Percentiles rank a stretch among this genome's conserved stretches.
These are phyloP conservation scores for Trichoderma sp. DNA, from an alignment of 2,329 filamentous ascomycete species.

Conservation along the genomic window DNA sequence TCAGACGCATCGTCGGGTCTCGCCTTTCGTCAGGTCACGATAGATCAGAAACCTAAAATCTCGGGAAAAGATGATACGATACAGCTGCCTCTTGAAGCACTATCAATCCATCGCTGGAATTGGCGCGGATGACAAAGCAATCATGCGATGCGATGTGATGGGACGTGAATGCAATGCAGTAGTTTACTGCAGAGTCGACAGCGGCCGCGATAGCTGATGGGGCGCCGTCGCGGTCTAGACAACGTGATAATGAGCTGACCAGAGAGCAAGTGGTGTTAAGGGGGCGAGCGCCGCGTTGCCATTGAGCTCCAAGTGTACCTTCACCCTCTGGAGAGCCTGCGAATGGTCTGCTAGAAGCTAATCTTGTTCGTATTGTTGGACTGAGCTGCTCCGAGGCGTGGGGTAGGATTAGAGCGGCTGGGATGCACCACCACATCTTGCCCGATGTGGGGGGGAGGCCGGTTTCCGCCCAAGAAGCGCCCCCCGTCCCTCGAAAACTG, in stretches of 20 bases:
- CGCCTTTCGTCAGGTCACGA: background rate
- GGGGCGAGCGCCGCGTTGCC: background rate
- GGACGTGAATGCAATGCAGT: background rate
- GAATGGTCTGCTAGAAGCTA: background rate
- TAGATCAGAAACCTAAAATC: conserved; percentile 1
- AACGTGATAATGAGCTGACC: conserved; percentile 17
- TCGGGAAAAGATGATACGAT: background rate
- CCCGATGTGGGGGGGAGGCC: conserved; percentile 7
- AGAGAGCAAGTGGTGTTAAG: background rate
- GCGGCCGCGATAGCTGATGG: background rate
- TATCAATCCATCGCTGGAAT: background rate
- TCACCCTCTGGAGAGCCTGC: background rate
- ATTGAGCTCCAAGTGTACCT: background rate
- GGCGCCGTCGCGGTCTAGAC: background rate
- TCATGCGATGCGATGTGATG: conserved; percentile 5
- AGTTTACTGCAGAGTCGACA: background rate
- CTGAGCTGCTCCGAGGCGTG: conserved; percentile 10
- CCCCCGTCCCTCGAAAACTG: background rate
- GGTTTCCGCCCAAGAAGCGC: conserved; percentile 2
- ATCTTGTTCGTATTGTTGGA: background rate
- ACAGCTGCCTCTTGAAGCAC: background rate
- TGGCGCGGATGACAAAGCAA: background rate
- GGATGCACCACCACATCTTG: conserved; percentile 11
- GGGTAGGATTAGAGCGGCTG: background rate
- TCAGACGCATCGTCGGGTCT: background rate